Conservation (phyloP, 192 early-diverging fungal species). For the Dissophora globulifera region DNA sequence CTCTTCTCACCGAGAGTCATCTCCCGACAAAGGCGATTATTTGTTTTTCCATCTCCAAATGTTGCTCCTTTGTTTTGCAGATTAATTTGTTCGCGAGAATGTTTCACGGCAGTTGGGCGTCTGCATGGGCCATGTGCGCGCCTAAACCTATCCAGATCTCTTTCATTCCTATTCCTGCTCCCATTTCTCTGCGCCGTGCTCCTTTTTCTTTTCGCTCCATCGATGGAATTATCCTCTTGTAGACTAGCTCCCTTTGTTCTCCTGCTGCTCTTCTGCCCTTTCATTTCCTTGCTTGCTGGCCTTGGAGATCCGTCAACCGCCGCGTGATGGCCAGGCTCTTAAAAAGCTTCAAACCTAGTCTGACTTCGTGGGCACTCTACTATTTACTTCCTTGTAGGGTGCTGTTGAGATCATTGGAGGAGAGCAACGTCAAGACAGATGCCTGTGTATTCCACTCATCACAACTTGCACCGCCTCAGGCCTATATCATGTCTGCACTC, state of each 20-base stretch:
- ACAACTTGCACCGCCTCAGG: constrained; percentile 55
- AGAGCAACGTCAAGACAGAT: constrained; percentile 55
- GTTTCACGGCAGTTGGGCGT: background rate
- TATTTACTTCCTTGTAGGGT: constrained; percentile 21
- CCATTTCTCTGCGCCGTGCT: no score
- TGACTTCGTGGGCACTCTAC: no score
- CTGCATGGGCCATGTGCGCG: constrained; percentile 12
- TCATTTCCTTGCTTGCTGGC: no score
- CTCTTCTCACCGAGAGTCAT: background rate
- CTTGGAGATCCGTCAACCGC: no score
- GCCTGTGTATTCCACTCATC: constrained; percentile 55
- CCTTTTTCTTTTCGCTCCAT: no score
- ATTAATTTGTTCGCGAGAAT: background rate
- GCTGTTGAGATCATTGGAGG: constrained; percentile 48
- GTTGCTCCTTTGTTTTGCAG: background rate
- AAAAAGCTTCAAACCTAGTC: background rate
- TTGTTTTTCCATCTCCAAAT: background rate
- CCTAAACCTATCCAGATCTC: no score
- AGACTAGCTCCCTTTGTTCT: no score
- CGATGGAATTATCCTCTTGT: no score
- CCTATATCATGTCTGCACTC: constrained; percentile 69
- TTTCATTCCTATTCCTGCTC: no score
- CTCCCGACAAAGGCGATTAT: no score
- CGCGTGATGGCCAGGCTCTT: no score
- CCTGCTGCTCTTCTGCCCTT: no score